phyloP scores from a whole-genome alignment of 768 basidiomycete species.

The Hortiboletus campestris region DNA sequence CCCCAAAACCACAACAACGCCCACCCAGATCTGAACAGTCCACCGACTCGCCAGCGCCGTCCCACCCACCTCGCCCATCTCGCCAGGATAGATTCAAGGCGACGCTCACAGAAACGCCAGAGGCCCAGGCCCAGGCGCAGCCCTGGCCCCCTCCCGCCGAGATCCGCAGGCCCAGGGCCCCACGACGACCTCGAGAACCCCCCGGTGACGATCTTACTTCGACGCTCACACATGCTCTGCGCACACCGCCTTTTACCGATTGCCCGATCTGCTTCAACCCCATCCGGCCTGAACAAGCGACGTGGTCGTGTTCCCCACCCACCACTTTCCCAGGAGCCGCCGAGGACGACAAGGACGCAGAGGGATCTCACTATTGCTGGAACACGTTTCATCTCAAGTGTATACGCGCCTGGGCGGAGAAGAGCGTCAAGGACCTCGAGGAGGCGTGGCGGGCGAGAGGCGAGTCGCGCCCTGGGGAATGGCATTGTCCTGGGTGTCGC shows the following conservation, averaged over 20 bases:
- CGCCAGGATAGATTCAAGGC: conserved; percentile 39
- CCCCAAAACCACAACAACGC: not conserved
- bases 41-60: not conserved
- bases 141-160: not conserved
- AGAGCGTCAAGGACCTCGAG: conserved; percentile 69
- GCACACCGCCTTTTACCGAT: conserved; percentile 70
- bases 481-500: conserved; percentile 95
- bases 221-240: conserved; percentile 61
- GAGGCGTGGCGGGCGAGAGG: conserved; percentile 75
- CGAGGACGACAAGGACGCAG: conserved; percentile 10
- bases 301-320: conserved; percentile 84
- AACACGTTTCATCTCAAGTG: conserved; percentile 90
- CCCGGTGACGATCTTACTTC: conserved; percentile 69
- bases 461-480: conserved; percentile 68
- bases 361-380: conserved; percentile 71
- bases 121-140: conserved; percentile 1
- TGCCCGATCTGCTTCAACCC: conserved; percentile 83
- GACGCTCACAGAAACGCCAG: conserved; percentile 29
- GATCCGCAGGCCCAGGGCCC: conserved; percentile 1
- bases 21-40: conserved; percentile 1
- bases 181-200: conserved; percentile 11
- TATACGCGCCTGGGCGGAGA: conserved; percentile 83
- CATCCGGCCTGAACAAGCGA: conserved; percentile 74
- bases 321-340: not conserved
- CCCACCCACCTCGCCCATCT: conserved; percentile 11